Evolutionary conservation across 768 basidiomycete genomes (phyloP).

Genomic region (Tubosaeta sp.): DNA sequence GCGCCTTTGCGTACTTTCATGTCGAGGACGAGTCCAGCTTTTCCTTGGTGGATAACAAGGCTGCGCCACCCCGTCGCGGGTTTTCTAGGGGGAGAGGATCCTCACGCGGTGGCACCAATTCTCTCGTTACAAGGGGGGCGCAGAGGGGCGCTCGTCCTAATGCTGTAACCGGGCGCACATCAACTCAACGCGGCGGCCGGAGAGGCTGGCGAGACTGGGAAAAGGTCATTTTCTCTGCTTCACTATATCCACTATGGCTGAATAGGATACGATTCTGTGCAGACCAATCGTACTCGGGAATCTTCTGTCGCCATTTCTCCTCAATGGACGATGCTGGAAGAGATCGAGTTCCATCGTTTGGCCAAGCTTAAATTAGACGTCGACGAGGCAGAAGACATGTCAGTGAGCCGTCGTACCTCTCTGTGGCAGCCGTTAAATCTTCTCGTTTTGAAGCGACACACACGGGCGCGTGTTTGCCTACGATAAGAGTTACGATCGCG

Average conservation of each 20-base stretch:
- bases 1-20: conserved; percentile 95
- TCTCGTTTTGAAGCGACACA: conserved; percentile 49
- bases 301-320: conserved; percentile 90
- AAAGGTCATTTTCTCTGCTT: conserved; percentile 43
- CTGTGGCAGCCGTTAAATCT: conserved; percentile 4
- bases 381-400: conserved; percentile 89
- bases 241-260: neutral
- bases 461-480: conserved; percentile 91
- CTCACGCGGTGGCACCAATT: conserved; percentile 34
- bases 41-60: conserved; percentile 91
- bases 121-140: conserved; percentile 41
- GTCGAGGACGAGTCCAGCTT: conserved; percentile 97
- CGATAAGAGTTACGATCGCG: conserved; percentile 92
- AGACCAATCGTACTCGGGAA: conserved; percentile 84
- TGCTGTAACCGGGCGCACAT: conserved; percentile 40
- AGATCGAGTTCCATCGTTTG: conserved; percentile 93
- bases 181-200: conserved; percentile 39
- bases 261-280: conserved; percentile 7
- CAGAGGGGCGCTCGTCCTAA: conserved; percentile 45
- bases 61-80: conserved; percentile 59
- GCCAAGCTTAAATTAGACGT: conserved; percentile 91
- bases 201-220: conserved; percentile 93
- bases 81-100: conserved; percentile 50
- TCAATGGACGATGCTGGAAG: conserved; percentile 94
- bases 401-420: conserved; percentile 26